Percentiles rank a stretch among this genome's conserved stretches.
Evolutionary conservation across 257 asterid species (phyloP).

Genomic region (Salvia rosmarinus): DNA sequence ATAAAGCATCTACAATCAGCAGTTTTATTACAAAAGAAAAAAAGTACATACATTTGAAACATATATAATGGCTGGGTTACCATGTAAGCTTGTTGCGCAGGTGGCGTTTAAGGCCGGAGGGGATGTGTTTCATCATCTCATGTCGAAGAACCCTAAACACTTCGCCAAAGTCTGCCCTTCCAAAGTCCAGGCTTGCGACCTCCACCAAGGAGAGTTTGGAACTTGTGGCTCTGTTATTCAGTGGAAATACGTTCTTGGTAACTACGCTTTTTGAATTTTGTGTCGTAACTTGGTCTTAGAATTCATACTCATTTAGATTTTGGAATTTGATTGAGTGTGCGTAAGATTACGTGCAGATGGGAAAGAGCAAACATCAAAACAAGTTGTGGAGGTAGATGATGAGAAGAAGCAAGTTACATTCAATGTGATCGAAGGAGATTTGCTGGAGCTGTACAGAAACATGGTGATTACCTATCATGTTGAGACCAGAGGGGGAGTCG

Average conservation of each 20-base stretch:
- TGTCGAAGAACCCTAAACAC: slow-evolving; percentile 37
- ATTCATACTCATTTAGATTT: too few species aligned
- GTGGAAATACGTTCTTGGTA: slow-evolving; percentile 42
- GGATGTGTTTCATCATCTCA: slow-evolving; percentile 32
- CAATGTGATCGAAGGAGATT: slow-evolving; percentile 36
- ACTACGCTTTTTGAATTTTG: too few species aligned
- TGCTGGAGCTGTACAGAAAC: slow-evolving; percentile 36
- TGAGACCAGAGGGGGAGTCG: slow-evolving; percentile 34
- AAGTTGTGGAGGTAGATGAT: slow-evolving; percentile 32
- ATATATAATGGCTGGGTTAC: slow-evolving; percentile 21
- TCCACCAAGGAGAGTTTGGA: slow-evolving; percentile 38
- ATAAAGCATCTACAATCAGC: too few species aligned
- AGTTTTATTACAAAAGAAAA: too few species aligned
- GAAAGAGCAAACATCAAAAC: slow-evolving; percentile 22
- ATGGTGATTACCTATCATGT: slow-evolving; percentile 34
- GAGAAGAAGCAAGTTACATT: slow-evolving; percentile 26
- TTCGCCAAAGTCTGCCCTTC: slow-evolving; percentile 30
- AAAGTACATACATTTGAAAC: too few species aligned
- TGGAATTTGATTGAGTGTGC: too few species aligned
- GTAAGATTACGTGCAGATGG: slow-evolving; percentile 34
- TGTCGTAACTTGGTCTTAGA: too few species aligned
- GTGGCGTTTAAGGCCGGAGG: slow-evolving; percentile 43
- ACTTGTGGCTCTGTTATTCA: slow-evolving; percentile 30
- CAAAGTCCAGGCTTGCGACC: slow-evolving; percentile 35
- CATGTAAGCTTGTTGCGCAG: slow-evolving; percentile 32